Percentiles rank a stretch among this genome's conserved stretches.
phyloP scores from a whole-genome alignment of 768 basidiomycete genomes.

The Lactarius hengduanensis region DNA sequence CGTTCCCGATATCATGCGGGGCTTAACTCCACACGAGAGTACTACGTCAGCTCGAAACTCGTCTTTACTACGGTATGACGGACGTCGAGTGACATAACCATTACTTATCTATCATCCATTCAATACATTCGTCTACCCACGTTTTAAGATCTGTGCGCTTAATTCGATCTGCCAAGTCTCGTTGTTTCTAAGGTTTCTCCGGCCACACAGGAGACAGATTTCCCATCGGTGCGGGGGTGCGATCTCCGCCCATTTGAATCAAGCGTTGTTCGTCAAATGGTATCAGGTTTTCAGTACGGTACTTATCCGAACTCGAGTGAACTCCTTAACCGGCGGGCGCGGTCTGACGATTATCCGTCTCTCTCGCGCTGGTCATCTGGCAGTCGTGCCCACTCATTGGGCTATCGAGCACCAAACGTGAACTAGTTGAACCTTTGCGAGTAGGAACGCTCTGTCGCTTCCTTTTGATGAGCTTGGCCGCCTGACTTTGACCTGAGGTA shows the following conservation, averaged over 20 bases:
- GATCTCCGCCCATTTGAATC: background rate
- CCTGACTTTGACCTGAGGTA: background rate
- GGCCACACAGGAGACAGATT: background rate
- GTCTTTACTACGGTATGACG: background rate
- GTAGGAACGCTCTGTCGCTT: background rate
- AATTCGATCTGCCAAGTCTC: background rate
- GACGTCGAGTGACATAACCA: background rate
- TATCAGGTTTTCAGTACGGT: background rate
- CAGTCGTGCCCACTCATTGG: too few relatives aligned
- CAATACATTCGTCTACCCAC: background rate
- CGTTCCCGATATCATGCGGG: background rate
- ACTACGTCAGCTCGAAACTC: background rate
- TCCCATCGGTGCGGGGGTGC: background rate
- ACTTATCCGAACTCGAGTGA: background rate
- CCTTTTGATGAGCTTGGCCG: background rate
- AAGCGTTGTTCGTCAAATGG: background rate
- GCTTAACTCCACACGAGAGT: background rate
- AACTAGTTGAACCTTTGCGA: background rate
- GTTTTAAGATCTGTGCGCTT: background rate
- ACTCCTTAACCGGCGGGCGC: background rate
- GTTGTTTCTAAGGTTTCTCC: background rate
- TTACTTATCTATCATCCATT: background rate
- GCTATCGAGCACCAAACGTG: background rate
- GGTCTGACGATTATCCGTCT: background rate
- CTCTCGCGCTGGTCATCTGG: background rate